A percentile compares a stretch with the other conserved stretches of the same genome.
Evolutionary conservation across 2,329 filamentous ascomycete genomes (phyloP).

Genomic region (Ceratocystis destructans): DNA sequence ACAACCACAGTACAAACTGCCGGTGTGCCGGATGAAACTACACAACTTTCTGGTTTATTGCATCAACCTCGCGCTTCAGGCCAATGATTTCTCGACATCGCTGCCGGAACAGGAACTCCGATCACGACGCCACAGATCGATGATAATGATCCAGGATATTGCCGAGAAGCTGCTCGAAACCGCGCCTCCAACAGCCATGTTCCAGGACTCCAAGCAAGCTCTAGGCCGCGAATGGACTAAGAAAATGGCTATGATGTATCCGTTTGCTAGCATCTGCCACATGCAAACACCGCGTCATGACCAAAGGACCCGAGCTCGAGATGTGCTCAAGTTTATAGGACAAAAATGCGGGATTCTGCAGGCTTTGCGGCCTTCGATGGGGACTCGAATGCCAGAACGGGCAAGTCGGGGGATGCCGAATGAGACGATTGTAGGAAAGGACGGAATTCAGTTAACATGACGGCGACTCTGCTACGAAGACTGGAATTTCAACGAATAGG

Average conservation of each 20-base stretch:
- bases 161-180: constrained; percentile 12
- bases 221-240: constrained; percentile 12
- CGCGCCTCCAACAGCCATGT: constrained; percentile 5
- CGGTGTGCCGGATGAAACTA: constrained; percentile 15
- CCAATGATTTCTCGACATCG: not conserved
- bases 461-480: not conserved
- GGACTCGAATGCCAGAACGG: constrained; percentile 10
- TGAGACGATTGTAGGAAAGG: constrained; percentile 5
- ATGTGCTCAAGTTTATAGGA: constrained; percentile 17
- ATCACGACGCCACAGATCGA: not conserved
- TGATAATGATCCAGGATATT: constrained; percentile 12
- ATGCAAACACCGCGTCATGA: constrained; percentile 16
- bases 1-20: constrained; percentile 13
- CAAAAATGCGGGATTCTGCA: constrained; percentile 16
- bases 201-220: not conserved
- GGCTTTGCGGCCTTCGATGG: constrained; percentile 14
- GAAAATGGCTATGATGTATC: constrained; percentile 18
- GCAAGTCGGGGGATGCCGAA: constrained; percentile 7
- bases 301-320: constrained; percentile 13
- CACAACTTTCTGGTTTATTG: constrained; percentile 15
- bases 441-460: constrained; percentile 19
- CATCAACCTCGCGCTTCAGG: constrained; percentile 12
- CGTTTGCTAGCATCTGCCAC: constrained; percentile 17
- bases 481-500: not conserved
- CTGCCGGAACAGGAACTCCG: not conserved